These are phyloP conservation scores for Prunus campanulata DNA, from an alignment of 306 rosid species.

Conservation along the genomic window DNA sequence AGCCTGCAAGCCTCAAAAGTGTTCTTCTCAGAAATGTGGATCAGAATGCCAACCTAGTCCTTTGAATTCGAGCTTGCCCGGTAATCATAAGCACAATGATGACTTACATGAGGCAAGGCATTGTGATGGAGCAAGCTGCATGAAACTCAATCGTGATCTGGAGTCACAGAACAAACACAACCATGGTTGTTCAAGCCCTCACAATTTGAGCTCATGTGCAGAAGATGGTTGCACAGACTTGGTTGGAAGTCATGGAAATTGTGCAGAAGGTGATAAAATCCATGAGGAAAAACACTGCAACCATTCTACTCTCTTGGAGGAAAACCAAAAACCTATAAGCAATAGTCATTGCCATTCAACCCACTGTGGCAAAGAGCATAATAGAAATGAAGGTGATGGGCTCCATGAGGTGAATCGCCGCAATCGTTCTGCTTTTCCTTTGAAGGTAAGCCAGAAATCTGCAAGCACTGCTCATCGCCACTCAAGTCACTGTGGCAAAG, in stretches of 20 bases:
- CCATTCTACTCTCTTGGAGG: neutral
- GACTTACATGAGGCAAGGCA: constrained; percentile 34
- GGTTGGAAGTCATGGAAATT: constrained; percentile 9
- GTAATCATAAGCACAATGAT: constrained; percentile 20
- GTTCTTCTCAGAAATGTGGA: constrained; percentile 28
- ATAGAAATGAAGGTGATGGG: neutral
- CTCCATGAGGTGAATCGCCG: neutral
- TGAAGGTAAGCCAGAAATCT: neutral
- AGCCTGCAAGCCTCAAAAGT: constrained; percentile 31
- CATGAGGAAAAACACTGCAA: neutral
- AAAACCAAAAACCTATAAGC: neutral
- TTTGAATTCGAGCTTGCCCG: constrained; percentile 32
- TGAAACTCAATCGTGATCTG: constrained; percentile 18
- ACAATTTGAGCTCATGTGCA: constrained; percentile 5
- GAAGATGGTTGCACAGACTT: constrained; percentile 19
- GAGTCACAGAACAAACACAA: constrained; percentile 33
- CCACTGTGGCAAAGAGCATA: constrained; percentile 27
- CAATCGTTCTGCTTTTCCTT: neutral
- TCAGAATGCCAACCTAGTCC: constrained; percentile 35
- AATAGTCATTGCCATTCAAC: neutral
- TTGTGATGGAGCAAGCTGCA: constrained; percentile 36
- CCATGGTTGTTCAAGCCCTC: constrained; percentile 25
- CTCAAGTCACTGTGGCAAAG: neutral
- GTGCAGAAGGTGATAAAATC: constrained; percentile 11
- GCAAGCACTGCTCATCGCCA: neutral